A percentile compares a stretch with the other conserved stretches of the same genome.
Evolutionary conservation across 257 asterid species (phyloP).

Genomic region (Fraxinus anomala): DNA sequence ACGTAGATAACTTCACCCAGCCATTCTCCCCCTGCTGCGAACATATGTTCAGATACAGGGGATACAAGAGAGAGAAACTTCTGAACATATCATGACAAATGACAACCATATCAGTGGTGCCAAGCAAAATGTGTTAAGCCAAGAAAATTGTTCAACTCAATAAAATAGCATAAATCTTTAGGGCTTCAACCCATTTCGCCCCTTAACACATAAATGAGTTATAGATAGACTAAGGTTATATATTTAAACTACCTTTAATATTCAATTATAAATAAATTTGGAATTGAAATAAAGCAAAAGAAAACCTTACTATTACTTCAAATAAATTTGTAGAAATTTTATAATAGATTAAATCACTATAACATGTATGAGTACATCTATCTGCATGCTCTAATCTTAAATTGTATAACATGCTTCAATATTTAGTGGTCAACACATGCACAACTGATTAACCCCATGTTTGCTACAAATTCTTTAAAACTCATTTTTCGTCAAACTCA

Average conservation of each 20-base stretch:
- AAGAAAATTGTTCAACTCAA: too few species aligned
- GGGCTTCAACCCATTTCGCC: background rate
- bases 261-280: too few species aligned
- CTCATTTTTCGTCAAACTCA: too few species aligned
- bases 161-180: too few species aligned
- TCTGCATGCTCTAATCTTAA: background rate
- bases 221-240: background rate
- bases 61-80: too few species aligned
- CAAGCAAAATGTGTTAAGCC: background rate
- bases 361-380: background rate
- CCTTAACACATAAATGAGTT: background rate
- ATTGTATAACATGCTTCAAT: background rate
- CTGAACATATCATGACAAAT: too few species aligned
- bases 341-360: too few species aligned
- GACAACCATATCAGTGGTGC: background rate
- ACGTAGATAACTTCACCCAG: too few species aligned
- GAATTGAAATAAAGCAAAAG: background rate
- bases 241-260: background rate
- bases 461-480: too few species aligned
- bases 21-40: too few species aligned
- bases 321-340: background rate
- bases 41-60: too few species aligned
- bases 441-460: background rate
- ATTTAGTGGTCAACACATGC: background rate
- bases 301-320: background rate